These are phyloP conservation scores for Alternaria metachromatica DNA, from an alignment of 2,329 filamentous ascomycete genomes.

Conservation along the genomic window DNA sequence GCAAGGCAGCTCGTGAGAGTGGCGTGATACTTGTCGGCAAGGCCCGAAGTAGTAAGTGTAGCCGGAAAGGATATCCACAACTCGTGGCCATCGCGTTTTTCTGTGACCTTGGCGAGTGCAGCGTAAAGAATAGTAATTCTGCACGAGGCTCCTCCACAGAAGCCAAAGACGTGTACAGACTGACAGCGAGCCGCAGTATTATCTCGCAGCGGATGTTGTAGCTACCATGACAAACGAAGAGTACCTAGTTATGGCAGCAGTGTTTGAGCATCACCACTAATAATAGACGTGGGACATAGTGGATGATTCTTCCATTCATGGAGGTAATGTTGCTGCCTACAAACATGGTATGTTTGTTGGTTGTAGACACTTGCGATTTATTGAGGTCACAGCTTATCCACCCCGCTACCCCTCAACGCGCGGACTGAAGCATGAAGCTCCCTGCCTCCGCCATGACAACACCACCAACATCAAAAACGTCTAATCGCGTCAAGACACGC, in stretches of 20 bases:
- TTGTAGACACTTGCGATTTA: not conserved
- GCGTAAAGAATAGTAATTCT: not conserved
- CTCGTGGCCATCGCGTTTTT: not conserved
- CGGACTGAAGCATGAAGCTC: slow-evolving; percentile 1
- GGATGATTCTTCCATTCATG: not conserved
- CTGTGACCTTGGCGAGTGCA: not conserved
- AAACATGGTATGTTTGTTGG: not conserved
- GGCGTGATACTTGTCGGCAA: slow-evolving; percentile 26
- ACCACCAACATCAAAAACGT: not conserved
- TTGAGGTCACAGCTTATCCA: not conserved
- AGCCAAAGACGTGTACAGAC: not conserved
- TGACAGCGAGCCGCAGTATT: not conserved
- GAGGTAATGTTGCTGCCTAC: not conserved
- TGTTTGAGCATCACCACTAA: not conserved
- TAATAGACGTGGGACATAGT: not conserved
- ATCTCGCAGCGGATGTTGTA: not conserved
- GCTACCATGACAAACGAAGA: not conserved
- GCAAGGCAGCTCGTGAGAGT: slow-evolving; percentile 14
- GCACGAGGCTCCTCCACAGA: not conserved
- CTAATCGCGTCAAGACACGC: slow-evolving; percentile 44
- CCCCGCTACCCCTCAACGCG: slow-evolving; percentile 8
- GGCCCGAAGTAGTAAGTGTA: not conserved
- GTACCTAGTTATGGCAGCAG: not conserved
- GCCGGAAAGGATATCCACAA: not conserved
- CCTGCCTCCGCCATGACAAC: slow-evolving; percentile 19